Evolutionary conservation across 345 rosid species (phyloP).

Genomic region (Viola odorata): DNA sequence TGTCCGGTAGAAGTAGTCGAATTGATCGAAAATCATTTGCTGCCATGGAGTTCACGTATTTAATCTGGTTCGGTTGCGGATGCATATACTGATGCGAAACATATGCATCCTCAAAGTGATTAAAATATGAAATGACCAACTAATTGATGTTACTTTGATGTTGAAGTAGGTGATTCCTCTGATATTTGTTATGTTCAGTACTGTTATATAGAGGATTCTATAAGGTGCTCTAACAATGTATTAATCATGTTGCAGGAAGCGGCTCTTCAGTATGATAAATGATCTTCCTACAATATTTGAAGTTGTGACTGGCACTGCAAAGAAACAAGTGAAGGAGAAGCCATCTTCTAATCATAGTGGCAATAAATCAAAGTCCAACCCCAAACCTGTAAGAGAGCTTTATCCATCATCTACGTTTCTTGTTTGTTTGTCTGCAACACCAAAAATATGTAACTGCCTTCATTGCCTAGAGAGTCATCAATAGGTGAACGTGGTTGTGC

Average conservation of each 20-base stretch:
- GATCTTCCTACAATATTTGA: constrained; percentile 70
- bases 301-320: constrained; percentile 55
- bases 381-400: constrained; percentile 43
- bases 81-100: neutral
- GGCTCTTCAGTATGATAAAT: constrained; percentile 63
- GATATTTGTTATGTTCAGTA: neutral
- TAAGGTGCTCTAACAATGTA: no score
- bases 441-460: no score
- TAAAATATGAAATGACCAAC: neutral
- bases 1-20: neutral
- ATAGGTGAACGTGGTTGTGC: no score
- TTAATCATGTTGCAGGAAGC: constrained; percentile 40
- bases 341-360: constrained; percentile 44
- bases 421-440: neutral
- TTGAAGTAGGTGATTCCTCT: neutral
- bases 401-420: neutral
- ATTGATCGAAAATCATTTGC: neutral
- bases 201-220: no score
- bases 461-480: no score
- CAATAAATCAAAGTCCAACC: constrained; percentile 65
- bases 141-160: constrained; percentile 1
- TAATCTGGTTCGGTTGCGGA: neutral
- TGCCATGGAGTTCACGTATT: neutral
- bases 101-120: neutral
- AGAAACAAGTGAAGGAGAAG: constrained; percentile 51